Evolutionary conservation across 108 stramenopile genomes (phyloP), one percentile per base, ranked within the genome.

Genomic region (Nitzschia sp.): DNA sequence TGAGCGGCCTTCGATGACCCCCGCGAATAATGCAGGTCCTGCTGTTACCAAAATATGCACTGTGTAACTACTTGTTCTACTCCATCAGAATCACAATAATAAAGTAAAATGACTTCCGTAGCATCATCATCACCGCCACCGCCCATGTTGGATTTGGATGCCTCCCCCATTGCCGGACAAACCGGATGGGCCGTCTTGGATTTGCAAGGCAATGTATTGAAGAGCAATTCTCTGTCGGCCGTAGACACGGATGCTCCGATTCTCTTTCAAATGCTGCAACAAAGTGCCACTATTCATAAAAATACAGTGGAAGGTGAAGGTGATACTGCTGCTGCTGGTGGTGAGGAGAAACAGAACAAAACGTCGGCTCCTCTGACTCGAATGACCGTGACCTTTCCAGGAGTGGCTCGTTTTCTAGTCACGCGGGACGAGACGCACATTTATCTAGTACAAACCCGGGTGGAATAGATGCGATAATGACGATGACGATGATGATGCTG

Each of bases 141-240:
- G 5, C 44, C 46, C 8, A 21, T 34, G 33, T 52, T 70, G n/a
- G 71, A 72, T 55, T 53, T 62, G 27, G 71, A 72, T 33, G 0
- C 33, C 2, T 63, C 71, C 15, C 71, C 72, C n/a, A 66, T 75
- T 58, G 57, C 57, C 15, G 74, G 67, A 46, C 74, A 75, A 52
- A 60, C 35, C 16, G 74, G 59, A 0, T 75, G 58, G 53, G 66
- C 74, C 15, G 44, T 75, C 3, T 53, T 75, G 30, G 74, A 75
- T 68, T 54, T 68, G 54, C 1, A 63, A 3, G 74, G 74, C 16
- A 28, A 41, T 0, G 9, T 68, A 1, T 19, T 75, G 17, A 36
- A 44, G n/a, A 8, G 50, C 50, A 38, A 21, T 35, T 35, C 59
- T 9, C 29, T 31, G 2, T 15, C 29, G 21, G 26, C 57, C 13